Conservation (phyloP, 306 rosid species). For the Lithocarpus polystachyus region DNA sequence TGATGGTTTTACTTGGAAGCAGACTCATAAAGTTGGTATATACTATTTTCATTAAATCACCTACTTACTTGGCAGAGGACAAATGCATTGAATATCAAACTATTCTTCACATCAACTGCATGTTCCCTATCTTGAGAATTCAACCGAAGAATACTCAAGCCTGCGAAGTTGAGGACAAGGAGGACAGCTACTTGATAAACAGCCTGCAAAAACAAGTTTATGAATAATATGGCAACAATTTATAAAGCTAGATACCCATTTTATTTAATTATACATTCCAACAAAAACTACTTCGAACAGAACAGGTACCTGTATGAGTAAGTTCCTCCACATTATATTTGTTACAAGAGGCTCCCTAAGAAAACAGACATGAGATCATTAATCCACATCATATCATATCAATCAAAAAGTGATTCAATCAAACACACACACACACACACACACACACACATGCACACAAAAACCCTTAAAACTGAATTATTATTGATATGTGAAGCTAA, state of each 20-base stretch:
- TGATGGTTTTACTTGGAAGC: neutral
- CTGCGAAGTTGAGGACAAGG: slow-evolving; percentile 69
- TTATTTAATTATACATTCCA: neutral
- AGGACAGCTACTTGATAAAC: slow-evolving; percentile 73
- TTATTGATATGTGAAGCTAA: too few species aligned
- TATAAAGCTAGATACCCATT: neutral
- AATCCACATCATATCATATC: neutral
- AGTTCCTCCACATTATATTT: slow-evolving; percentile 97
- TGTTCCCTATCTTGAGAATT: slow-evolving; percentile 20
- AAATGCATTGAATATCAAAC: slow-evolving; percentile 84
- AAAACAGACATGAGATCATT: slow-evolving; percentile 30
- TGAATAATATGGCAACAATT: slow-evolving; percentile 4
- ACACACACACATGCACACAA: too few species aligned
- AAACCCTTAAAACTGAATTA: neutral
- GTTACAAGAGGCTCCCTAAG: slow-evolving; percentile 95
- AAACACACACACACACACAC: neutral
- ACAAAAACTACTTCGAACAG: neutral
- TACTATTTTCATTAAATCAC: neutral
- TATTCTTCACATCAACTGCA: slow-evolving; percentile 56
- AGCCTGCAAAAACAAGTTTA: slow-evolving; percentile 53
- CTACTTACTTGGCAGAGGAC: slow-evolving; percentile 86
- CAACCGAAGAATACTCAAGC: slow-evolving; percentile 51
- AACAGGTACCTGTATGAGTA: slow-evolving; percentile 66
- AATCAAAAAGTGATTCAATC: neutral
- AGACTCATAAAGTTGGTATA: neutral